Base-by-base conservation (phyloP, 2,329 filamentous ascomycete genomes). In the Chrysoporthe puriensis region DNA sequence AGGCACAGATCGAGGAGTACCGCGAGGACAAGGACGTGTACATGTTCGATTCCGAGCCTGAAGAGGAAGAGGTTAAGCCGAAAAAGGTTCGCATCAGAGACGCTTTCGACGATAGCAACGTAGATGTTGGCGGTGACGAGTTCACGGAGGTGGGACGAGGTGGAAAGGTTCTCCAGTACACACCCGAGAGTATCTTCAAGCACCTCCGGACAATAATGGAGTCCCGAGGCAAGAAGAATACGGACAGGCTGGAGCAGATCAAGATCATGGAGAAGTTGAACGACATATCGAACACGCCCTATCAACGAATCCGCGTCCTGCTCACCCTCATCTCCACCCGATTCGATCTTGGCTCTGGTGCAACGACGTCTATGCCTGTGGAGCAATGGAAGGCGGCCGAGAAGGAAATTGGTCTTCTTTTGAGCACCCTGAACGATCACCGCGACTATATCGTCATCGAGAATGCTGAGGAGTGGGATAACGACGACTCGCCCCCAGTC, bases 191-290 rank as follows among this genome's bases (percentile, higher is more conserved):
- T 79, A 99, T 99, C 77, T 91, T 98, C 80, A 99, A 99, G 86
- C 94, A 98, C 80, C 87, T 99, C 63, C 90, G 95, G 67, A 88
- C 90, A 63, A 98, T 99, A 76, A 86, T 98, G 77, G 96, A 99
- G 84, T 94, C 95, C 68, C 89, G 96, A 84, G 96, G 96, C 79
- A 96, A 97, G 86, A 99, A 99, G 88, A 98, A 98, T 85, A 97
- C 96, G 72, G 96, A 99, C 80, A 91, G 94, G 61, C 78, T 88
- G 59, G 96, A 99, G 82, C 96, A 99, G 82, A 98, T 99, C 81
- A 91, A 91, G 80, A 91, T 95, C 63, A 97, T 99, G 94, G 96
- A 98, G 86, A 97, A 94, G 84, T 88, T 99, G 64, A 84, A 90
- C 76, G 94, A 97, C 78, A 94, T 99, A 72, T 89, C 96, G 72